phyloP scores from a whole-genome alignment of 441 rosid genomes.

The Gossypium schwendimanii region DNA sequence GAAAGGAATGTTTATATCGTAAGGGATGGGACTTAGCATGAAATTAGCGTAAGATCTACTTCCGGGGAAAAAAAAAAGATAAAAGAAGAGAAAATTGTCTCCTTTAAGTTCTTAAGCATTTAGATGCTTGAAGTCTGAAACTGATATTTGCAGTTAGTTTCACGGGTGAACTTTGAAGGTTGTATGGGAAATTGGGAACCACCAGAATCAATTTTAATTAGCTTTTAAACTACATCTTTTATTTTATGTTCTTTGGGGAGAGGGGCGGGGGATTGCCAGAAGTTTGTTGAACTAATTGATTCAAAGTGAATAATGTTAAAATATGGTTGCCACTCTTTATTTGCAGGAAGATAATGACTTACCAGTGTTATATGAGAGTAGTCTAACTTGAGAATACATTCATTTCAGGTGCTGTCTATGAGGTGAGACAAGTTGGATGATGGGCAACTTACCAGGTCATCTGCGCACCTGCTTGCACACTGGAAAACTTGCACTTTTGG shows the following conservation, averaged over 20 bases:
- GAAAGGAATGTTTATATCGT: background rate
- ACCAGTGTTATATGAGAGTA: background rate
- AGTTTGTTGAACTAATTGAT: background rate
- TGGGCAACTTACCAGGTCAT: slow-evolving; percentile 82
- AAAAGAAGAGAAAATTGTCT: background rate
- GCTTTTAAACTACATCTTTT: background rate
- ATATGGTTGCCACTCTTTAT: background rate
- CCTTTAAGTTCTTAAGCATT: background rate
- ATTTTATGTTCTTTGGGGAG: background rate
- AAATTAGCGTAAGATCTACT: background rate
- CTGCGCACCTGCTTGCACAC: slow-evolving; percentile 64
- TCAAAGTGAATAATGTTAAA: background rate
- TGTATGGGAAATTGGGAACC: slow-evolving; percentile 6
- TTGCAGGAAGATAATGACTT: background rate
- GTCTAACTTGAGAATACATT: background rate
- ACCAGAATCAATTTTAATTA: background rate
- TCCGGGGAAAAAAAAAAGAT: background rate
- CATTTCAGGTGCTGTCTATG: slow-evolving; percentile 28
- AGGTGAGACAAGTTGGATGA: slow-evolving; percentile 30
- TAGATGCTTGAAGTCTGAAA: background rate
- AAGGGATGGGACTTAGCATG: background rate
- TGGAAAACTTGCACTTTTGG: slow-evolving; percentile 78
- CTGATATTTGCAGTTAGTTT: background rate
- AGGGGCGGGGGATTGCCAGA: background rate
- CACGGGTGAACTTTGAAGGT: background rate